Evolutionary conservation across 176 grass and related monocot species (phyloP), one percentile per base, ranked within the genome.

Genomic region (Zizania latifolia): DNA sequence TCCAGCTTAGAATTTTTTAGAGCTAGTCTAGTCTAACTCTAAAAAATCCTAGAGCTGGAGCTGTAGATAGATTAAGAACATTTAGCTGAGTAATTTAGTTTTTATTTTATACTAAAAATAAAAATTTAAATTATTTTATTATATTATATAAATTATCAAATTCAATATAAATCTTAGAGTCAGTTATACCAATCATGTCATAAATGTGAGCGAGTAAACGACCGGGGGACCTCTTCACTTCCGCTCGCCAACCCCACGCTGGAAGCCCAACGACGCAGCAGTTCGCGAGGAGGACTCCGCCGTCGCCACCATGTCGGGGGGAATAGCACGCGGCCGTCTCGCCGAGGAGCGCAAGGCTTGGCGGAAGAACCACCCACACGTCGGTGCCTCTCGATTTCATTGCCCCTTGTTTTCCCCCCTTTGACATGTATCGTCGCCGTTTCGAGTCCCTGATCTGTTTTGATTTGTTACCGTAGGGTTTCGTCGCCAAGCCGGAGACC

Each of bases 291-390:
- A 31, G 32, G 6, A 10, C n/a, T n/a, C n/a, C 45, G 34, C 62
- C 26, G 60, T 13, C 0, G 65, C 0, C 13, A 53, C 44, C 68
- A 91, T 97, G 94, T 93, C 94, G 12, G 88, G 88, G 23, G 94
- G 94, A 28, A 93, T 97, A 28, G 94, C 94, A 5, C 83, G 94
- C 35, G 90, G 88, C 37, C 90, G 94, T 57, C 90, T 97, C 74
- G 83, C 94, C 10, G 94, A 97, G 86, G 94, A 97, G 91, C 90
- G 94, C 60, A 97, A 93, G 84, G 90, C 94, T 0, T 93, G 94
- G 94, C 81, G 94, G 4, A 97, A 75, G 90, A 97, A 97, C 74
- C 94, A 97, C 79, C 94, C 94, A 30, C 94, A 97, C 63, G 94
- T 97, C 35, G 21, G 86, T 59, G 55, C 62, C 55, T 32, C 54